phyloP scores from a whole-genome alignment of 164 flowering plant genomes.

The Piper betle region DNA sequence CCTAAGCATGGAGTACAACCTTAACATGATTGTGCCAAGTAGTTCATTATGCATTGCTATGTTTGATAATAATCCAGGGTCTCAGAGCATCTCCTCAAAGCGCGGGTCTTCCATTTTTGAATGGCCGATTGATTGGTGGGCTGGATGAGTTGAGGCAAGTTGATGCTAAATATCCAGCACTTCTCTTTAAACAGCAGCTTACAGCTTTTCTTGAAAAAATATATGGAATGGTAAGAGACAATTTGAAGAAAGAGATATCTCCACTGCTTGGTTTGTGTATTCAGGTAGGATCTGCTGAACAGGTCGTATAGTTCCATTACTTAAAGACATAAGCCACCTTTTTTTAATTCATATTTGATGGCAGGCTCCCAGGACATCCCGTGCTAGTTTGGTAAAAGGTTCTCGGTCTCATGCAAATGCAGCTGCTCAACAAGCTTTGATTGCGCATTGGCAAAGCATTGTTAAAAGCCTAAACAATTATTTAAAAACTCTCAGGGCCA shows the following conservation, averaged over 20 bases:
- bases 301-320: not conserved
- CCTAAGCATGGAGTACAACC: not conserved
- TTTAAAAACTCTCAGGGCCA: constrained; percentile 65
- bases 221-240: constrained; percentile 97
- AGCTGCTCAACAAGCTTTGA: constrained; percentile 90
- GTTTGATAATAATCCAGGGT: constrained; percentile 30
- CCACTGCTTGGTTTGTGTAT: constrained; percentile 92
- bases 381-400: constrained; percentile 83
- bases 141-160: constrained; percentile 80
- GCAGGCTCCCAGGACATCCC: constrained; percentile 92
- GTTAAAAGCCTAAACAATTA: constrained; percentile 67
- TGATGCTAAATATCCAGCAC: constrained; percentile 97
- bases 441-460: constrained; percentile 98
- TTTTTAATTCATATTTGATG: not conserved
- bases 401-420: constrained; percentile 83
- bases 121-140: constrained; percentile 62
- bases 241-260: constrained; percentile 91
- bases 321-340: not conserved
- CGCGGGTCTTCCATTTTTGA: constrained; percentile 69
- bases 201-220: constrained; percentile 98
- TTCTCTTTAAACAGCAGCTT: constrained; percentile 94
- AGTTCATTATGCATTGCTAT: not conserved
- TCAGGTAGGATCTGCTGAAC: constrained; percentile 44
- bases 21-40: not conserved
- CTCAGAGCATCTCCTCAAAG: constrained; percentile 86